Evolutionary conservation across 2,329 filamentous ascomycete species (phyloP).

Genomic region (Pseudogymnoascus sp.): DNA sequence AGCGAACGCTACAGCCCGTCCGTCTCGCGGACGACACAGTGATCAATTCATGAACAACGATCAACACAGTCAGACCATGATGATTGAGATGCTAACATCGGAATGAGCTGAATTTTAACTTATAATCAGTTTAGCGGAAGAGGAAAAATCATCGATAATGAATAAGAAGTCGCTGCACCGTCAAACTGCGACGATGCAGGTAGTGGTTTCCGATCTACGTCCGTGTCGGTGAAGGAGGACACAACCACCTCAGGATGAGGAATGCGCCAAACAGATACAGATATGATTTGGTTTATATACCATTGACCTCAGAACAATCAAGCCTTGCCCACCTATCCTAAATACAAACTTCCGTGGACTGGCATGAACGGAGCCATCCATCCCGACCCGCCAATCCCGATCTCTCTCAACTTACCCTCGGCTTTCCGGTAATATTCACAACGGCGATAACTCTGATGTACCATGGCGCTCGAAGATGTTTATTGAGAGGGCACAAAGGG

Average conservation of each 20-base stretch:
- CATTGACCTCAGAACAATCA: neutral
- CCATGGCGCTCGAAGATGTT: neutral
- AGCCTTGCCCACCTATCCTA: neutral
- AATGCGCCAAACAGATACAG: neutral
- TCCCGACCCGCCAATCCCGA: neutral
- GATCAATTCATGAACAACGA: constrained; percentile 4
- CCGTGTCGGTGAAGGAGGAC: neutral
- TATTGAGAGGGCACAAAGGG: neutral
- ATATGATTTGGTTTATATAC: constrained; percentile 2
- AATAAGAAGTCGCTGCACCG: neutral
- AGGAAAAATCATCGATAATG: neutral
- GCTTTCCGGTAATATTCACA: neutral
- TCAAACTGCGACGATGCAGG: neutral
- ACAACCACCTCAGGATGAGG: neutral
- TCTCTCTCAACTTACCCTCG: neutral
- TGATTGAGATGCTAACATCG: neutral
- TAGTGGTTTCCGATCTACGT: neutral
- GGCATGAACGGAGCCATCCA: neutral
- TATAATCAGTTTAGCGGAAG: neutral
- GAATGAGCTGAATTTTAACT: neutral
- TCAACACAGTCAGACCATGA: neutral
- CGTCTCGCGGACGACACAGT: neutral
- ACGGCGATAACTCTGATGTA: neutral
- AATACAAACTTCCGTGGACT: neutral
- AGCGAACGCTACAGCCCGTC: neutral